Conservation (phyloP, 495 filamentous ascomycete genomes). For the Ramalina intermedia region DNA sequence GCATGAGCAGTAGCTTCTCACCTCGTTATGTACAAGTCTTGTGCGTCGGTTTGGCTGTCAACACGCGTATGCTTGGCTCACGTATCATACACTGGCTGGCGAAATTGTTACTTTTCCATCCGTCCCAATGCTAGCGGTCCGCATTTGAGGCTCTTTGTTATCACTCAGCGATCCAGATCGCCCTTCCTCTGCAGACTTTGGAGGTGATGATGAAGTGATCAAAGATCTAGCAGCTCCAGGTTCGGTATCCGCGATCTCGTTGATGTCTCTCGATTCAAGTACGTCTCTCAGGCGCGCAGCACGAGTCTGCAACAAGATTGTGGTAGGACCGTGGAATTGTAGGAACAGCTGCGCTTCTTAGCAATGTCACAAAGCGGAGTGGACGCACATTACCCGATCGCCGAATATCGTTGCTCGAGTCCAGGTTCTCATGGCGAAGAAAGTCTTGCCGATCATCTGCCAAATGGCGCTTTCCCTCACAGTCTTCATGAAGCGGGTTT, state of each 20-base stretch:
- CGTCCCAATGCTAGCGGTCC: constrained; percentile 43
- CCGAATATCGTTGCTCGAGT: constrained; percentile 78
- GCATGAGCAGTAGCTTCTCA: too few species aligned
- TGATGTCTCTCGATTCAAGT: constrained; percentile 58
- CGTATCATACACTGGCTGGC: background rate
- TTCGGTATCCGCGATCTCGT: constrained; percentile 69
- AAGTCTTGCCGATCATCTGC: constrained; percentile 42
- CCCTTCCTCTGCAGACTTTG: background rate
- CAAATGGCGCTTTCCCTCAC: constrained; percentile 57
- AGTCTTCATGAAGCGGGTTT: constrained; percentile 53
- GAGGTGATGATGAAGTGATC: constrained; percentile 27
- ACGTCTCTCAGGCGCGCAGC: constrained; percentile 62
- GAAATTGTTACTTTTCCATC: constrained; percentile 59
- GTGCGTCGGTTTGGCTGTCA: too few species aligned
- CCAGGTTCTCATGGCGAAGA: constrained; percentile 58
- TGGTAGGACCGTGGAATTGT: constrained; percentile 73
- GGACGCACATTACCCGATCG: constrained; percentile 45
- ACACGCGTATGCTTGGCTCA: too few species aligned
- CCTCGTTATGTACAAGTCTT: too few species aligned
- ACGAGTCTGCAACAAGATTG: constrained; percentile 72
- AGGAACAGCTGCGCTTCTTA: constrained; percentile 52
- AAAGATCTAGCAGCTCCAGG: constrained; percentile 38
- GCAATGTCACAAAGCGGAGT: background rate
- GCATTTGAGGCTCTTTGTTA: constrained; percentile 25
- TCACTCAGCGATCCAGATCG: constrained; percentile 21